Conservation (phyloP, 176 grass and related monocot species). For the Triticum aestivum region IWGSC_CS_RefSeq_v2.1 NC_057813.1:290957137-290957636, state of each 20-base stretch:
- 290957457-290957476: neutral
- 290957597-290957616: neutral
- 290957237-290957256: slow-evolving; percentile 19
- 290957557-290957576: slow-evolving; percentile 23
- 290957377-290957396: slow-evolving; percentile 48
- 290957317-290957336: neutral
- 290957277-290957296: slow-evolving; percentile 17
- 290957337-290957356: slow-evolving; percentile 15
- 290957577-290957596: slow-evolving; percentile 32
- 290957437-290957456: neutral
- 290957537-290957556: slow-evolving; percentile 9
- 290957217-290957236: slow-evolving; percentile 23
- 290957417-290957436: slow-evolving; percentile 27
- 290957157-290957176: neutral
- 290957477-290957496: slow-evolving; percentile 7
- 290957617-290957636: neutral
- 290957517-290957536: neutral
- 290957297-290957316: neutral
- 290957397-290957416: slow-evolving; percentile 47
- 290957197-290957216: slow-evolving; percentile 24
- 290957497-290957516: neutral
- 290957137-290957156: slow-evolving; percentile 33
- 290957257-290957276: neutral
- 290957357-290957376: slow-evolving; percentile 40
- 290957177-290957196: slow-evolving; percentile 41